Conservation (phyloP, 495 filamentous ascomycete species). For the Podospora conica region DNA sequence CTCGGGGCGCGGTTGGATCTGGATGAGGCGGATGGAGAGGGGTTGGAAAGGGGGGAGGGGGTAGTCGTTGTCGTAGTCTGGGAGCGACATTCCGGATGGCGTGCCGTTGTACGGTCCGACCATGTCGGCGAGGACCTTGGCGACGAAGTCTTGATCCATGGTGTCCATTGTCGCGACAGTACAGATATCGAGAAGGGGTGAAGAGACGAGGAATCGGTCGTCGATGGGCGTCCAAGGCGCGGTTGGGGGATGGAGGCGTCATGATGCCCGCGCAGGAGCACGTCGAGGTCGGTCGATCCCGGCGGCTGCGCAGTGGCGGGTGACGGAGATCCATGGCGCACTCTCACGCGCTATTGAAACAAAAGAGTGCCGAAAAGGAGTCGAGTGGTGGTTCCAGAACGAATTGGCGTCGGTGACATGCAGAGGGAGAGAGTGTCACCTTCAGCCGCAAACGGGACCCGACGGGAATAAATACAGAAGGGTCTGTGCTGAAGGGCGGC, state of each 20-base stretch:
- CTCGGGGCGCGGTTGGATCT: neutral
- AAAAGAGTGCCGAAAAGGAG: neutral
- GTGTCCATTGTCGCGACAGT: neutral
- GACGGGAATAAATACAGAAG: neutral
- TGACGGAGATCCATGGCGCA: neutral
- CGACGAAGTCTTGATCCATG: neutral
- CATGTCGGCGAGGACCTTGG: neutral
- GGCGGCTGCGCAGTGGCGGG: neutral
- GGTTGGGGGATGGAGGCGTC: neutral
- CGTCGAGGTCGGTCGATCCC: neutral
- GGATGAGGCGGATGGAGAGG: neutral
- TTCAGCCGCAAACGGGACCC: neutral
- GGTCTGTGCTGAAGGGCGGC: neutral
- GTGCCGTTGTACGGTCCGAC: neutral
- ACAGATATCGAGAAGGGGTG: no score
- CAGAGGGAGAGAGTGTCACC: neutral
- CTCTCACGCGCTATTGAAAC: neutral
- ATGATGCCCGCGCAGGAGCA: neutral
- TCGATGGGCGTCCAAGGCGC: neutral
- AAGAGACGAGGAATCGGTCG: neutral
- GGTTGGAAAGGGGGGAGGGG: neutral
- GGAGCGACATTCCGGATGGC: neutral
- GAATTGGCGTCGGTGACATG: neutral
- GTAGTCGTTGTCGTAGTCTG: neutral
- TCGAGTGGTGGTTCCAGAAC: neutral